Evolutionary conservation across 2,329 filamentous ascomycete species (phyloP).

Genomic region (Colletotrichum acutatum): DNA sequence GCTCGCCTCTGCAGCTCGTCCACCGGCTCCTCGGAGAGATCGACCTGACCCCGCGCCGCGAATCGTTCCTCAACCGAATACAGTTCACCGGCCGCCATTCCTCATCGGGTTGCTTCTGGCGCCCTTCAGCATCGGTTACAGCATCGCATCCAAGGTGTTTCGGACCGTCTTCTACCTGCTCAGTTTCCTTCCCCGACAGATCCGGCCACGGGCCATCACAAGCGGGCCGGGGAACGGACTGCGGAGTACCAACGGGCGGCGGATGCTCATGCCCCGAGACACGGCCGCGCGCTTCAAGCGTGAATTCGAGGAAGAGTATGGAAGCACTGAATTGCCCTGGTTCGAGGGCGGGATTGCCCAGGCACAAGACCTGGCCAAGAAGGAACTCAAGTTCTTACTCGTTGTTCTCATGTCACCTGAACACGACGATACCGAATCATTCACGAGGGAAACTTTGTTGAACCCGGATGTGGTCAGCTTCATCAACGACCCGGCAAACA

Average conservation of each 20-base stretch:
- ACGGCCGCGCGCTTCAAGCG: constrained; percentile 89
- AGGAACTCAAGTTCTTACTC: constrained; percentile 90
- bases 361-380: constrained; percentile 89
- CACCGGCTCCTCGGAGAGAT: constrained; percentile 35
- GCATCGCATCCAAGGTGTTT: constrained; percentile 74
- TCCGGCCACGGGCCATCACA: constrained; percentile 66
- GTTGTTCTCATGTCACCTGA: constrained; percentile 90
- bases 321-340: constrained; percentile 77
- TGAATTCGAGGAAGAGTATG: constrained; percentile 96
- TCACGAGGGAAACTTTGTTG: constrained; percentile 85
- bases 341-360: constrained; percentile 92
- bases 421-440: constrained; percentile 89
- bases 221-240: constrained; percentile 63
- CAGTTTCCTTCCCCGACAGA: constrained; percentile 78
- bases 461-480: constrained; percentile 79
- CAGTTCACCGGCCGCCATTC: constrained; percentile 77
- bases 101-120: constrained; percentile 82
- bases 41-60: constrained; percentile 79
- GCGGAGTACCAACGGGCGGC: constrained; percentile 74
- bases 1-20: constrained; percentile 44
- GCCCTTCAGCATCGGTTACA: constrained; percentile 83
- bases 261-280: constrained; percentile 85
- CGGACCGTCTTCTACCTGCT: constrained; percentile 81
- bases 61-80: constrained; percentile 81
- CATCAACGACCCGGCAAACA: constrained; percentile 78